Evolutionary conservation across 2,329 filamentous ascomycete genomes (phyloP).

Genomic region (Ascochyta clinopodiicola): DNA sequence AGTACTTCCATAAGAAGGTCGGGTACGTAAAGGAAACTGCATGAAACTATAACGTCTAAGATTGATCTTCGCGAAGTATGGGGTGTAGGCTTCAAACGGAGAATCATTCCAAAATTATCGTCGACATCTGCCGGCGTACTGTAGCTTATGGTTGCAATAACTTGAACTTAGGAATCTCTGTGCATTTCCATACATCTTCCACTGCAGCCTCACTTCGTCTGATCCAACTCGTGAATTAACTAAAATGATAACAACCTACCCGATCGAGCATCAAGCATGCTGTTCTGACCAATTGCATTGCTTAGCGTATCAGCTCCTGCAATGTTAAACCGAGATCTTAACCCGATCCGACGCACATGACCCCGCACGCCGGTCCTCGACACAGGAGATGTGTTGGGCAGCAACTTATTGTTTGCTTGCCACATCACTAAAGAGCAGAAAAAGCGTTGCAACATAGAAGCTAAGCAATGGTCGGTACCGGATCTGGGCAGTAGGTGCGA

Average conservation of each 20-base stretch:
- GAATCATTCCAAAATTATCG: neutral
- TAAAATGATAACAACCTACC: neutral
- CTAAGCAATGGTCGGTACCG: slow-evolving; percentile 10
- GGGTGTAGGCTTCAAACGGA: neutral
- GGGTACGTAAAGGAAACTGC: slow-evolving; percentile 1
- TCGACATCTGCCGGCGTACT: neutral
- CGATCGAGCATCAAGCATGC: neutral
- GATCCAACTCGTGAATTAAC: neutral
- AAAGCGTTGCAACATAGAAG: slow-evolving; percentile 6
- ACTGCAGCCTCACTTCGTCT: neutral
- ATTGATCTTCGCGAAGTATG: neutral
- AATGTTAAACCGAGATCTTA: slow-evolving; percentile 18
- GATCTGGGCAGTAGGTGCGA: slow-evolving; percentile 21
- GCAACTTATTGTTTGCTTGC: slow-evolving; percentile 2
- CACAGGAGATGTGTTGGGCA: slow-evolving; percentile 3
- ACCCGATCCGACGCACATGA: slow-evolving; percentile 13
- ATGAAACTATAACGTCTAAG: neutral
- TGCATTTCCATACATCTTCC: neutral
- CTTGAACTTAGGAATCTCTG: neutral
- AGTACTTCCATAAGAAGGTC: slow-evolving; percentile 24
- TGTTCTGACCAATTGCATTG: slow-evolving; percentile 10
- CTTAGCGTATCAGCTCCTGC: slow-evolving; percentile 15
- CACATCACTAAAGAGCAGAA: slow-evolving; percentile 7
- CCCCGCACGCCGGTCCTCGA: slow-evolving; percentile 14
- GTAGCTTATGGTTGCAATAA: neutral